Evolutionary conservation across 1,284 basidiomycete genomes (phyloP), one percentile per base, ranked within the genome.

Genomic region (Kalmanozyma brasiliensis): DNA sequence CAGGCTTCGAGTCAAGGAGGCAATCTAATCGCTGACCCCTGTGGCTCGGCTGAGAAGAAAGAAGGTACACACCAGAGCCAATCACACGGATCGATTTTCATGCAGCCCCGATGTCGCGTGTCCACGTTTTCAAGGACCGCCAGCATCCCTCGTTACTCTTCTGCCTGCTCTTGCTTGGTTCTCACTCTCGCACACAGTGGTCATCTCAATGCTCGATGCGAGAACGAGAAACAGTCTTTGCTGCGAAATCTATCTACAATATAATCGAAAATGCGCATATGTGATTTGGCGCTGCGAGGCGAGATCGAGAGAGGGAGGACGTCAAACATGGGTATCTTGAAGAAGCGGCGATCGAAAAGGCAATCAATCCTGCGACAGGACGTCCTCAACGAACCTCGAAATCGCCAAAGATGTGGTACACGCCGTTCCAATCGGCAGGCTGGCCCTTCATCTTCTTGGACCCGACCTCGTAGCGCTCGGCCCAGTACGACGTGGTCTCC

Each of bases 371-470:
- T n/a, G n/a, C n/a, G n/a, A n/a, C n/a, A n/a, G n/a, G n/a, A n/a
- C 38, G 17, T 9, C 34, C 5, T 19, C 42, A 68, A 20, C 66
- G 66, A 40, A 70, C 75, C 42, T 67, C 75, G 41, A 77, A 75
- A 46, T 75, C 75, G 34, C 75, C 75, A 70, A 77, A 77, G 49
- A 75, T 73, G 42, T 77, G 73, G 35, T 67, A 67, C 7, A 61
- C 59, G 30, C 62, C 63, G 3, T 11, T 37, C 75, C 75, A 77
- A 23, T 73, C 58, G 14, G 56, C 67, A 29, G 56, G 19, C 22
- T 74, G 37, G 2, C 73, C 73, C 16, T 57, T 37, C 4, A 17
- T 5, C 40, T 52, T 69, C 49, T 62, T 55, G 6, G 41, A 24
- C 9, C 75, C 75, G 16, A 77, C 67, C 16, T 62, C 38, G 35